phyloP scores from a whole-genome alignment of 805 yeast species.

The Saturnispora hagleri region DNA sequence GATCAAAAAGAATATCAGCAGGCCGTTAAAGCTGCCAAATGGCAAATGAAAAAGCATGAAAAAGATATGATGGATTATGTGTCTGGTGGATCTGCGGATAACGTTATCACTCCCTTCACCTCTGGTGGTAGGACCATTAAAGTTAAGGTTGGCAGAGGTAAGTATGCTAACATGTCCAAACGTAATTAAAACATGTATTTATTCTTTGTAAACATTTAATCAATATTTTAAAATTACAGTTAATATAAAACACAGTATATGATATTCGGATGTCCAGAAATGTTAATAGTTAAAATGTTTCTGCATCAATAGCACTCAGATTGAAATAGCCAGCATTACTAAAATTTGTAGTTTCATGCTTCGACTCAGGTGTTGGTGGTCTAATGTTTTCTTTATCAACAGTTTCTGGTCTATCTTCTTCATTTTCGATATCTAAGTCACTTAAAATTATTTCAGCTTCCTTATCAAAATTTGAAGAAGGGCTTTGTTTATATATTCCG shows the following conservation, averaged over 20 bases:
- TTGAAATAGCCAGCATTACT: background rate
- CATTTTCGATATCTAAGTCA: constrained; percentile 12
- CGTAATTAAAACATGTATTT: background rate
- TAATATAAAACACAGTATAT: background rate
- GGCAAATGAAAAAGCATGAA: constrained; percentile 82
- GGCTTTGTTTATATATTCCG: background rate
- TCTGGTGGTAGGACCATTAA: constrained; percentile 54
- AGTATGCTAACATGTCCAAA: constrained; percentile 49
- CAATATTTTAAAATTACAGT: background rate
- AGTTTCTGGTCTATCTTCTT: constrained; percentile 1
- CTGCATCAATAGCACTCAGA: constrained; percentile 7
- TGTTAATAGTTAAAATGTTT: background rate
- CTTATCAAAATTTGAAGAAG: background rate
- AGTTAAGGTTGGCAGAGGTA: constrained; percentile 78
- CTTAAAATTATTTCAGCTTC: background rate
- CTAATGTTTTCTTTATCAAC: constrained; percentile 6
- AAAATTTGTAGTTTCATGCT: background rate
- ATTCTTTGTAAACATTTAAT: background rate
- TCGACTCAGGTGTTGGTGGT: background rate
- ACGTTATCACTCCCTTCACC: constrained; percentile 79
- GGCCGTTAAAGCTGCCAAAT: constrained; percentile 78
- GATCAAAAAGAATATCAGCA: constrained; percentile 91
- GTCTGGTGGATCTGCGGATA: constrained; percentile 90
- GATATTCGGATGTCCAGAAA: background rate
- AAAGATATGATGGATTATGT: constrained; percentile 81